Conservation (phyloP, 768 basidiomycete genomes). For the Suillus americanus region DNA sequence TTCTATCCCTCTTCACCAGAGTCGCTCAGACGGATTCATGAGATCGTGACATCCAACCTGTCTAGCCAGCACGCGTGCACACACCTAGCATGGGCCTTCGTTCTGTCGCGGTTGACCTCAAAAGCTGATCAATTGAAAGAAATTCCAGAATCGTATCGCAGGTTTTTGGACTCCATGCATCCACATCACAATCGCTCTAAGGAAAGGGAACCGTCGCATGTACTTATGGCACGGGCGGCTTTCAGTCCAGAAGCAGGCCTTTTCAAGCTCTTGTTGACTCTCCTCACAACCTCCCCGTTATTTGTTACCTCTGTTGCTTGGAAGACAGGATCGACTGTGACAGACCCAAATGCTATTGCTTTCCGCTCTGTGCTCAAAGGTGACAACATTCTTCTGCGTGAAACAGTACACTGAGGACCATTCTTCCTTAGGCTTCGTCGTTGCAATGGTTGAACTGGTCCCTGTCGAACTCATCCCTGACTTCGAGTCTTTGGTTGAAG, state of each 20-base stretch:
- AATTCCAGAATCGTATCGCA: slow-evolving; percentile 52
- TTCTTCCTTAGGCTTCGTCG: slow-evolving; percentile 60
- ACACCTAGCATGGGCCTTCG: slow-evolving; percentile 83
- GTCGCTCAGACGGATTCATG: slow-evolving; percentile 65
- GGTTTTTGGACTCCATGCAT: slow-evolving; percentile 55
- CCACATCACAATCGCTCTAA: slow-evolving; percentile 46
- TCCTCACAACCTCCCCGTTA: slow-evolving; percentile 69
- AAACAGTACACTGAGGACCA: slow-evolving; percentile 5
- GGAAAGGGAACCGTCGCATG: slow-evolving; percentile 54
- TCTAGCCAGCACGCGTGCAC: slow-evolving; percentile 68
- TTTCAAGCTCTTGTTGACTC: slow-evolving; percentile 52
- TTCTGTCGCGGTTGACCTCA: slow-evolving; percentile 62
- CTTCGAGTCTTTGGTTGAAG: slow-evolving; percentile 67
- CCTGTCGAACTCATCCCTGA: slow-evolving; percentile 78
- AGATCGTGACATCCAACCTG: slow-evolving; percentile 57
- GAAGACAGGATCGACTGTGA: slow-evolving; percentile 64
- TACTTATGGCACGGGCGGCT: slow-evolving; percentile 57
- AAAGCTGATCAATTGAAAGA: slow-evolving; percentile 47
- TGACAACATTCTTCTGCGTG: slow-evolving; percentile 30
- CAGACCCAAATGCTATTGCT: slow-evolving; percentile 75
- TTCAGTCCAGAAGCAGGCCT: slow-evolving; percentile 60
- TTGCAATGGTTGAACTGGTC: slow-evolving; percentile 70
- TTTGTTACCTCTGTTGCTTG: slow-evolving; percentile 75
- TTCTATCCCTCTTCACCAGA: slow-evolving; percentile 63
- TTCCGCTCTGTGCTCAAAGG: slow-evolving; percentile 86